Conservation (phyloP, 2,329 filamentous ascomycete species). For the Lachnellula hyalina region DNA sequence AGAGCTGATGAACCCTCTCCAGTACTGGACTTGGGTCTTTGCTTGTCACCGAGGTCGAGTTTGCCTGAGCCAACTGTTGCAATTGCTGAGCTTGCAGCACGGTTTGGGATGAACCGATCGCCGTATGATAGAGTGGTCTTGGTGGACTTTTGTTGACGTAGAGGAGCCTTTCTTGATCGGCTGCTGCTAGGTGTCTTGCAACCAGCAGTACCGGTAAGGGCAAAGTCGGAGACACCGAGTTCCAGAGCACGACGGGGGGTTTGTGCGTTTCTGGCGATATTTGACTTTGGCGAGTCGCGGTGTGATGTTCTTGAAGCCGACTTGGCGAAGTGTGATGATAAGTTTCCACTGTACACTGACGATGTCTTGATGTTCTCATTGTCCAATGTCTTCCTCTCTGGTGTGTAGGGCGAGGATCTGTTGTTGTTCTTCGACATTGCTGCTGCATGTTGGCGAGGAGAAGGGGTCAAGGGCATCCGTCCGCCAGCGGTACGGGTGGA, state of each 20-base stretch:
- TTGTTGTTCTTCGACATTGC: slow-evolving; percentile 49
- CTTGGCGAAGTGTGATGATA: slow-evolving; percentile 73
- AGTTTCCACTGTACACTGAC: slow-evolving; percentile 75
- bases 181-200: slow-evolving; percentile 55
- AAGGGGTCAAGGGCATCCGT: slow-evolving; percentile 90
- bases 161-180: slow-evolving; percentile 49
- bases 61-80: slow-evolving; percentile 77
- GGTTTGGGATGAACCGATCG: slow-evolving; percentile 95
- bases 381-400: slow-evolving; percentile 52
- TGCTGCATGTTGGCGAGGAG: slow-evolving; percentile 62
- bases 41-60: slow-evolving; percentile 65
- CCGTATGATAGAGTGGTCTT: slow-evolving; percentile 80
- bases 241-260: slow-evolving; percentile 81
- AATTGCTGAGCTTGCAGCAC: slow-evolving; percentile 82
- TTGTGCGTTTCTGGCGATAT: slow-evolving; percentile 71
- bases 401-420: slow-evolving; percentile 72
- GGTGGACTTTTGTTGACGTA: slow-evolving; percentile 49
- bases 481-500: slow-evolving; percentile 88
- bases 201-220: slow-evolving; percentile 73
- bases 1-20: slow-evolving; percentile 71
- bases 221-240: slow-evolving; percentile 87
- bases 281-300: slow-evolving; percentile 91
- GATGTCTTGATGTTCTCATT: slow-evolving; percentile 46
- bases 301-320: slow-evolving; percentile 60
- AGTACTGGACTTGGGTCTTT: slow-evolving; percentile 66